A percentile compares a stretch with the other conserved stretches of the same genome.
Evolutionary conservation across 306 rosid species (phyloP).

Genomic region (Vigna radiata): DNA sequence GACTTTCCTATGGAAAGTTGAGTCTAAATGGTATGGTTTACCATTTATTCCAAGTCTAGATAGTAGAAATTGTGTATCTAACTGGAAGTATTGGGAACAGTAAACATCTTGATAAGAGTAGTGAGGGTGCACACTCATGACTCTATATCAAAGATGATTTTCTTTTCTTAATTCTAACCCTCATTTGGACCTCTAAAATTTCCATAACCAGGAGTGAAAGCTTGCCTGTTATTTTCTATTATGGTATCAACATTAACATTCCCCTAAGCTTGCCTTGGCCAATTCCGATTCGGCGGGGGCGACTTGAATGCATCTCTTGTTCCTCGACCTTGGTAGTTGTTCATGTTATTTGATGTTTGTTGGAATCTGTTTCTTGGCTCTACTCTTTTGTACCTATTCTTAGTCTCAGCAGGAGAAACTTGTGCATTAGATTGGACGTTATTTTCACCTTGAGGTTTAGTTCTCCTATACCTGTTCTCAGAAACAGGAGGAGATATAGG

Average conservation of each 20-base stretch:
- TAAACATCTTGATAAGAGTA: too few species aligned
- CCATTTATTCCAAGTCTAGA: too few species aligned
- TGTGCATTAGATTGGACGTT: conserved; percentile 4
- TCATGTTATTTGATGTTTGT: conserved; percentile 47
- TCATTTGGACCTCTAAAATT: conserved; percentile 51
- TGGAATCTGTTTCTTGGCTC: conserved; percentile 54
- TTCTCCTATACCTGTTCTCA: conserved; percentile 7
- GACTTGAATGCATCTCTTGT: conserved; percentile 51
- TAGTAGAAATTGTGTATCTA: too few species aligned
- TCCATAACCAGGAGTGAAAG: conserved; percentile 46
- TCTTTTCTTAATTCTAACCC: too few species aligned
- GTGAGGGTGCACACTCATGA: too few species aligned
- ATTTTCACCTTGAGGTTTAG: not conserved
- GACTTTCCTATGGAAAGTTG: too few species aligned
- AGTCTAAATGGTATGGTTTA: too few species aligned
- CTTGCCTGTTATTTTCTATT: conserved; percentile 43
- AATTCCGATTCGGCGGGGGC: conserved; percentile 50
- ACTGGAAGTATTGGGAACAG: too few species aligned
- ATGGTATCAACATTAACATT: conserved; percentile 42
- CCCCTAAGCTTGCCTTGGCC: conserved; percentile 42
- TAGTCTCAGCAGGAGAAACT: conserved; percentile 47
- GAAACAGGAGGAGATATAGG: conserved; percentile 44
- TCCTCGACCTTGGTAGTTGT: conserved; percentile 45
- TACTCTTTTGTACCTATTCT: conserved; percentile 58
- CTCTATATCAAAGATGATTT: too few species aligned